phyloP scores from a whole-genome alignment of 352 stramenopile genomes.

The Phytophthora fragariaefolia region DNA sequence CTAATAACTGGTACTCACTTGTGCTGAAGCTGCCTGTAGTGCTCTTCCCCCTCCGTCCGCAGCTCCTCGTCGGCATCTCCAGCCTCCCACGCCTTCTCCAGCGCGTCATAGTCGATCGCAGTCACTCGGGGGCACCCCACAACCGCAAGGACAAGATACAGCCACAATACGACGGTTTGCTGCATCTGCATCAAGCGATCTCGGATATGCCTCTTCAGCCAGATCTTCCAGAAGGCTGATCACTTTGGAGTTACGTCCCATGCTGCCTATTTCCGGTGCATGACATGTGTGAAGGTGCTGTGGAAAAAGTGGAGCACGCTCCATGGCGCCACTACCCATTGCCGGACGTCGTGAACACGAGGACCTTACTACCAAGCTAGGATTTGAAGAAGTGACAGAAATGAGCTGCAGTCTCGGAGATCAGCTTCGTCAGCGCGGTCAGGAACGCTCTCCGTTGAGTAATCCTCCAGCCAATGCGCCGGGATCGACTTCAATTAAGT shows the following conservation, averaged over 20 bases:
- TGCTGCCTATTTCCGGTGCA: constrained; percentile 19
- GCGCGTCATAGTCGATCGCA: constrained; percentile 67
- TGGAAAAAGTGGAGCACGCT: constrained; percentile 1
- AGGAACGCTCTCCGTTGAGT: constrained; percentile 1
- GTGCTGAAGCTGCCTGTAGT: constrained; percentile 51
- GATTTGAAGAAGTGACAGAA: neutral
- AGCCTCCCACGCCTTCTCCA: constrained; percentile 70
- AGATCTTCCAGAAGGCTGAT: constrained; percentile 16
- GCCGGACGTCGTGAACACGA: constrained; percentile 4
- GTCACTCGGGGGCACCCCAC: constrained; percentile 10
- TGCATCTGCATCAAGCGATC: constrained; percentile 1
- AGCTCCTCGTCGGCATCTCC: constrained; percentile 59
- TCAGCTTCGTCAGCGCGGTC: constrained; percentile 10
- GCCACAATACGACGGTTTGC: constrained; percentile 3
- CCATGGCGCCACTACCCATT: constrained; percentile 8
- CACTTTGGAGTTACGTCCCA: constrained; percentile 8
- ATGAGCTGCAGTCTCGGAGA: constrained; percentile 26
- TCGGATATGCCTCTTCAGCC: constrained; percentile 18
- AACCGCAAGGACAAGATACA: constrained; percentile 8
- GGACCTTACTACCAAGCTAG: neutral
- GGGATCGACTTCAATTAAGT: constrained; percentile 10
- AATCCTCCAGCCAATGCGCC: neutral
- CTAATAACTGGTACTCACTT: constrained; percentile 45
- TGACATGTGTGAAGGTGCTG: constrained; percentile 7
- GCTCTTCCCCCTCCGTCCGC: constrained; percentile 54